These are phyloP conservation scores for Iodosphaeria phyllophila DNA, from an alignment of 2,329 filamentous ascomycete genomes.

Conservation along the genomic window DNA sequence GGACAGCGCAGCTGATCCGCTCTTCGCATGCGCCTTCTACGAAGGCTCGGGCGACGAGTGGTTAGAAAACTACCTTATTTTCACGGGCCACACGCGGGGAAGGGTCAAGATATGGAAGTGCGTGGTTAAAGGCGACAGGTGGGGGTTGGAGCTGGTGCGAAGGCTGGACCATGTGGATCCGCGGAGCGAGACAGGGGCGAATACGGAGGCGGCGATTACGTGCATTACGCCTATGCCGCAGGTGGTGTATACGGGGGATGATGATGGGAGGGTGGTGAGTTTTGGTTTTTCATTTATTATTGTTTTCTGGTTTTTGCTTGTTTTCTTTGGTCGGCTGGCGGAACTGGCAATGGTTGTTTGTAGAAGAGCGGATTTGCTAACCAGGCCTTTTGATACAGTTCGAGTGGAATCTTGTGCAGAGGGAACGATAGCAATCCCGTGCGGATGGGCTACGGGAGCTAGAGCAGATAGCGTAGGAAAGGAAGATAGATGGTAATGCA, in stretches of 20 bases:
- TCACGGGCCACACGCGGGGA: slow-evolving; percentile 74
- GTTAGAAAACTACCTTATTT: slow-evolving; percentile 69
- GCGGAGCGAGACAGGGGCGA: slow-evolving; percentile 37
- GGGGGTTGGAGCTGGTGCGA: slow-evolving; percentile 62
- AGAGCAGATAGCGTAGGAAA: too few relatives aligned
- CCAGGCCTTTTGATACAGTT: slow-evolving; percentile 22
- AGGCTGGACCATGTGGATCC: slow-evolving; percentile 64
- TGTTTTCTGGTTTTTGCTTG: too few relatives aligned
- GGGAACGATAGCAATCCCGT: slow-evolving; percentile 37
- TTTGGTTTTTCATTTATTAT: background rate
- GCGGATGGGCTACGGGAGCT: too few relatives aligned
- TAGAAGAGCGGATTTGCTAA: background rate
- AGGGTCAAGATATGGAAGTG: slow-evolving; percentile 63
- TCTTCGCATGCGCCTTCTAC: slow-evolving; percentile 85
- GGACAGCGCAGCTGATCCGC: too few relatives aligned
- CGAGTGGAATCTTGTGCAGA: slow-evolving; percentile 42
- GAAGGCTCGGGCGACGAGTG: slow-evolving; percentile 83
- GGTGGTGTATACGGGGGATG: slow-evolving; percentile 83
- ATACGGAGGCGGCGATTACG: slow-evolving; percentile 54
- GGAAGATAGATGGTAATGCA: too few relatives aligned
- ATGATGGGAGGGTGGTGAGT: slow-evolving; percentile 76
- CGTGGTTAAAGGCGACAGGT: slow-evolving; percentile 39
- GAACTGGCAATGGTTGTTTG: background rate
- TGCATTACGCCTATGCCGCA: slow-evolving; percentile 71
- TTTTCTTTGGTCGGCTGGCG: too few relatives aligned